phyloP scores from a whole-genome alignment of 2,329 filamentous ascomycete species.

The Dothiorella sarmentorum region DNA sequence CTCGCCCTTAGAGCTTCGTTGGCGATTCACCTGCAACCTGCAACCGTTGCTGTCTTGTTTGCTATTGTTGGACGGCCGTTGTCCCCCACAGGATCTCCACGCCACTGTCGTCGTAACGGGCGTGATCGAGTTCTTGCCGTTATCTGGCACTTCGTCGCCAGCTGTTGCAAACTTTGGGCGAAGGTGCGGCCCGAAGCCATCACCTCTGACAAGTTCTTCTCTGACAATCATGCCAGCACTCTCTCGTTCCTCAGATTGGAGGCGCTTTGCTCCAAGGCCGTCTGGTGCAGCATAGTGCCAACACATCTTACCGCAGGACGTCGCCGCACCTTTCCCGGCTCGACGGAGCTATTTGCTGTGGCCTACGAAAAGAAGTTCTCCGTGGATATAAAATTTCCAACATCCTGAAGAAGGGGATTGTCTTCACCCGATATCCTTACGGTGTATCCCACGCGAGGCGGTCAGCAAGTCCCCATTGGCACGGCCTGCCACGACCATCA shows the following conservation, averaged over 20 bases:
- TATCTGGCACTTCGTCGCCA: not conserved
- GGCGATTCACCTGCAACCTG: not conserved
- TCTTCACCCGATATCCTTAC: not conserved
- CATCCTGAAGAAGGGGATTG: not conserved
- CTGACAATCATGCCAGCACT: constrained; percentile 17
- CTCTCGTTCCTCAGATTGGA: not conserved
- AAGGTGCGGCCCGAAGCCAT: constrained; percentile 3
- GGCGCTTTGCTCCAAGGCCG: not conserved
- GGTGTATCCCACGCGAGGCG: constrained; percentile 2
- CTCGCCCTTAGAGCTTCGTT: not conserved
- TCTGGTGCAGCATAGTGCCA: too few relatives aligned
- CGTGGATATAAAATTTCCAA: not conserved
- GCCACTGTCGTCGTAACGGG: not conserved
- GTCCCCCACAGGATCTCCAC: not conserved
- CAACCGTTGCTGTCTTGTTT: constrained; percentile 4
- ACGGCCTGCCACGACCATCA: not conserved
- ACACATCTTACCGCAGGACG: too few relatives aligned
- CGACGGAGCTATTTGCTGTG: not conserved
- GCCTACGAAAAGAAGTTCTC: not conserved
- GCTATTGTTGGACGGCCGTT: not conserved
- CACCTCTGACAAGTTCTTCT: not conserved
- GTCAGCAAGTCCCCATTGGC: constrained; percentile 12
- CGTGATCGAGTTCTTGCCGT: not conserved
- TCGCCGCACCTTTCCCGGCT: not conserved
- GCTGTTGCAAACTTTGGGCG: not conserved